Conservation (phyloP, 2,329 filamentous ascomycete genomes). For the Hypoxylon sp. region DNA sequence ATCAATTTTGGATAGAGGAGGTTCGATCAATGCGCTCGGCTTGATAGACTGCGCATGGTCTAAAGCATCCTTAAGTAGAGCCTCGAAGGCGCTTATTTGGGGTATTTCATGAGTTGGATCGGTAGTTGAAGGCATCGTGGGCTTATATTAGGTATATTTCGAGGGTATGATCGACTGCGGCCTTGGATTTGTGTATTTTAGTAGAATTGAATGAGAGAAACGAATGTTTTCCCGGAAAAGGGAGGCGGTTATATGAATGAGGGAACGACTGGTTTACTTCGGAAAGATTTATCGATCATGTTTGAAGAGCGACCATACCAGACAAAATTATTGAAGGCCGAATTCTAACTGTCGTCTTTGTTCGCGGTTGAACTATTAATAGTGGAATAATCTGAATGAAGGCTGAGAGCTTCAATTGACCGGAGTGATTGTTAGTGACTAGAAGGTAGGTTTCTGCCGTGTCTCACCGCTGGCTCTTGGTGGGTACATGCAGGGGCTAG, state of each 20-base stretch:
- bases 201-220: conserved; percentile 1
- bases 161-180: conserved; percentile 3
- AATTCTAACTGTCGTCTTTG: conserved; percentile 7
- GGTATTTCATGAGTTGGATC: conserved; percentile 58
- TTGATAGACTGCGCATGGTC: conserved; percentile 67
- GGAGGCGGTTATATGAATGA: conserved; percentile 18
- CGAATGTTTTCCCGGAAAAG: too few species aligned
- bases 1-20: conserved; percentile 75
- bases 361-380: conserved; percentile 9
- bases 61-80: conserved; percentile 66
- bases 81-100: conserved; percentile 62
- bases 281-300: conserved; percentile 16
- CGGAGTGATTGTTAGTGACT: conserved; percentile 1
- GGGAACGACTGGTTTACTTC: conserved; percentile 14
- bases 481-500: conserved; percentile 16
- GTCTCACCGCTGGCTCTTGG: conserved; percentile 9
- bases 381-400: conserved; percentile 18
- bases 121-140: conserved; percentile 59
- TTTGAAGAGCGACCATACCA: conserved; percentile 5
- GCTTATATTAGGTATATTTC: neutral
- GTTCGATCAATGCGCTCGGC: conserved; percentile 70
- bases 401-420: conserved; percentile 25
- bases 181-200: conserved; percentile 4
- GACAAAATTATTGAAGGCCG: neutral
- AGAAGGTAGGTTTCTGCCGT: conserved; percentile 3